Evolutionary conservation across 208 protist genomes (phyloP).

Genomic region (Trypanosoma rangeli): DNA sequence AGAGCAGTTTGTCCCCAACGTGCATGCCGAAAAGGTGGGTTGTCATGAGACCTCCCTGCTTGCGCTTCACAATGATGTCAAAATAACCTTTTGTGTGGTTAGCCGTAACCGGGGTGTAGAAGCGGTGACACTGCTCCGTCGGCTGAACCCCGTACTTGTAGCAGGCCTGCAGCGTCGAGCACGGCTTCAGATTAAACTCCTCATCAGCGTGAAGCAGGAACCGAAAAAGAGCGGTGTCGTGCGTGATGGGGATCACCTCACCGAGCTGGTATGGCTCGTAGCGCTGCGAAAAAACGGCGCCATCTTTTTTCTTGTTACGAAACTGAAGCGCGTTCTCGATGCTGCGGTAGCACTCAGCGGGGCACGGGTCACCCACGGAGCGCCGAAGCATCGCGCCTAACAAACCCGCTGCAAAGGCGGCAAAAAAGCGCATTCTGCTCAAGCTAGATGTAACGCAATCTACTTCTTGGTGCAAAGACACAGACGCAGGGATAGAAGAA

Average conservation of each 20-base stretch:
- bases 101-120: slow-evolving; percentile 90
- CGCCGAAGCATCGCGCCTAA: slow-evolving; percentile 26
- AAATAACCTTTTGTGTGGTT: slow-evolving; percentile 89
- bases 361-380: background rate
- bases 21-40: slow-evolving; percentile 89
- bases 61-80: slow-evolving; percentile 88
- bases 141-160: slow-evolving; percentile 89
- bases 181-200: slow-evolving; percentile 86
- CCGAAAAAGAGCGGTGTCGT: slow-evolving; percentile 86
- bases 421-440: slow-evolving; percentile 46
- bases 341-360: slow-evolving; percentile 67
- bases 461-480: background rate
- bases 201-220: slow-evolving; percentile 82
- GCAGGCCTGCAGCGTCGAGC: slow-evolving; percentile 85
- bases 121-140: slow-evolving; percentile 83
- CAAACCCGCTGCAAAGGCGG: slow-evolving; percentile 33
- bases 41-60: slow-evolving; percentile 78
- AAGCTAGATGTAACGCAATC: background rate
- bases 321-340: slow-evolving; percentile 80
- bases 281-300: slow-evolving; percentile 74
- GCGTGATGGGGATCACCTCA: slow-evolving; percentile 85
- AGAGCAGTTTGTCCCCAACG: slow-evolving; percentile 82
- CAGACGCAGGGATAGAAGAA: background rate
- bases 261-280: slow-evolving; percentile 82
- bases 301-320: slow-evolving; percentile 40